Conservation (phyloP, 2,329 filamentous ascomycete genomes). For the Mycosphaerella sp. region DNA sequence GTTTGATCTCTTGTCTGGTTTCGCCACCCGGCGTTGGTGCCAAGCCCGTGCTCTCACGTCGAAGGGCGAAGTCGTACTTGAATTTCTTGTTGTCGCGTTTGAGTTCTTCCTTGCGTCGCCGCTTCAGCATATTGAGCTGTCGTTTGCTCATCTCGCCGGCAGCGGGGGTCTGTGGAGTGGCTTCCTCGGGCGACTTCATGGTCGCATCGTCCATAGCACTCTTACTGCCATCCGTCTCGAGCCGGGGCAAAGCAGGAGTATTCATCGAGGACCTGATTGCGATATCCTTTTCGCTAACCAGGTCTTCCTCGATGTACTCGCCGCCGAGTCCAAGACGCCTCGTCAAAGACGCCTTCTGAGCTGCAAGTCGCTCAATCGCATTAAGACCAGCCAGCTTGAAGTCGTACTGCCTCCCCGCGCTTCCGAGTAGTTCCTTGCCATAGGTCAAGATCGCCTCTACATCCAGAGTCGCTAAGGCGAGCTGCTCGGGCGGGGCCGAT, state of each 20-base stretch:
- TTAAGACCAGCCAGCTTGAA: slow-evolving; percentile 76
- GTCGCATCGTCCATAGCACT: slow-evolving; percentile 18
- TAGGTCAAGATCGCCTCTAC: slow-evolving; percentile 72
- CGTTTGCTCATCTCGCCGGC: slow-evolving; percentile 67
- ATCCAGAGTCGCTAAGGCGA: slow-evolving; percentile 69
- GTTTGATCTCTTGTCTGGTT: slow-evolving; percentile 55
- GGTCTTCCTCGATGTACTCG: slow-evolving; percentile 76
- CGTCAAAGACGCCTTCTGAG: slow-evolving; percentile 82
- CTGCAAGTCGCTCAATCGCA: slow-evolving; percentile 68
- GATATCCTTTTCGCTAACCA: slow-evolving; percentile 62
- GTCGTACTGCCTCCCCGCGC: slow-evolving; percentile 73
- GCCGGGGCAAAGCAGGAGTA: slow-evolving; percentile 39
- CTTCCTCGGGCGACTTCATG: slow-evolving; percentile 30
- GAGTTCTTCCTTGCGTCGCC: slow-evolving; percentile 84
- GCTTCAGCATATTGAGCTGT: slow-evolving; percentile 88
- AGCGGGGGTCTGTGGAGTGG: slow-evolving; percentile 26
- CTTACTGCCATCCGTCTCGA: slow-evolving; percentile 50
- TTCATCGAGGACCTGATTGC: slow-evolving; percentile 36
- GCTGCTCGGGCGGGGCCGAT: slow-evolving; percentile 45
- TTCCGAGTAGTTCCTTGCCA: slow-evolving; percentile 78
- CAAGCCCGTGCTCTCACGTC: slow-evolving; percentile 57
- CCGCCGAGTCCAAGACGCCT: slow-evolving; percentile 78
- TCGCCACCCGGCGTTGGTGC: slow-evolving; percentile 48
- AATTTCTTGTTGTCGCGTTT: slow-evolving; percentile 80
- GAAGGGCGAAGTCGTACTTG: slow-evolving; percentile 66